Evolutionary conservation across 2,329 filamentous ascomycete species (phyloP), one percentile per base, ranked within the genome.

Genomic region (Penicillium sp.): DNA sequence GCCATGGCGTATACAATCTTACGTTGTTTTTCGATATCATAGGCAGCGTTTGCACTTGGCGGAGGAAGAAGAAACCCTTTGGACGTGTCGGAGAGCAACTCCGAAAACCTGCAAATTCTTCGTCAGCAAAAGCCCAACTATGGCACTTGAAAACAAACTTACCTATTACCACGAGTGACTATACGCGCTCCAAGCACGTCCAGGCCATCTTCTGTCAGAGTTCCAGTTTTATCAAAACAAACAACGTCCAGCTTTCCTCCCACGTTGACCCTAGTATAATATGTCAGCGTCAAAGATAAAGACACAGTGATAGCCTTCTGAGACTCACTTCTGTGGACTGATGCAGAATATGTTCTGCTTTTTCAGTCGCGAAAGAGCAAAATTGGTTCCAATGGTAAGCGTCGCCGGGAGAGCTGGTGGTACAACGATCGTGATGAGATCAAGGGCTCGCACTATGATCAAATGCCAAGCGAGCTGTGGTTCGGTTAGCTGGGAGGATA

Each of bases 201-300:
- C 39, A 99, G 77, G 0, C 94, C 94, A 71, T 99, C 94, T 73
- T 97, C 94, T 0, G 94, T 99, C 50, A 99, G 78, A 0, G 94
- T 99, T n/a, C 94, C 94, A 0, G 94, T 99, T 76, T 99, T 99
- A 76, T 99, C 94, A 61, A 99, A 99, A 73, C 93, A 97, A 76
- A 99, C 89, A 10, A 97, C 84, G 68, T 99, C 94, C 4, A 99
- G 78, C 73, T 97, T 97, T 46, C 95, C 94, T 14, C 90, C 94
- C 6, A 99, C 91, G 66, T 97, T 99, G 53, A 99, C 93, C 65
- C 94, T 78, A 56, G 16, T 29, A 4, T 8, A 18, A 53, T 44
- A 61, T 49, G 56, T 53, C 36, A 41, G 44, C 23, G 4, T 40
- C 7, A 6, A 35, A 4, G 1, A 5, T 14, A 23, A 18, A 29